Evolutionary conservation across 2,329 filamentous ascomycete species (phyloP).

Genomic region (Purpureocillium lavendulum): DNA sequence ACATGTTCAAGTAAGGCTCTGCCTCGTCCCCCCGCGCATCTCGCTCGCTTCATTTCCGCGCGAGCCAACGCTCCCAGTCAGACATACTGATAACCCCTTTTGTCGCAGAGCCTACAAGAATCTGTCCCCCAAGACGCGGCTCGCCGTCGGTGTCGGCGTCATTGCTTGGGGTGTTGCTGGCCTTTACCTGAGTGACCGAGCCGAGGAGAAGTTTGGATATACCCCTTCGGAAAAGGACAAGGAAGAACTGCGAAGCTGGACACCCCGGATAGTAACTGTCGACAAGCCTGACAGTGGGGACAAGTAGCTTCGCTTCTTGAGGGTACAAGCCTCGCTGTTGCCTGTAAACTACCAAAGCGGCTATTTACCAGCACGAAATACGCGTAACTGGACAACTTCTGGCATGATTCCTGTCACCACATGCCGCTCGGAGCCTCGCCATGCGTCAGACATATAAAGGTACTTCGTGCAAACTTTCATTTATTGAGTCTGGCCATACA

Average conservation of each 20-base stretch:
- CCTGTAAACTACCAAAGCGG: too few relatives aligned
- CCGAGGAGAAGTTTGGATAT: slow-evolving; percentile 66
- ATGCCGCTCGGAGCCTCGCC: too few relatives aligned
- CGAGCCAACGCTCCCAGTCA: too few relatives aligned
- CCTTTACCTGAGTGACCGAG: slow-evolving; percentile 63
- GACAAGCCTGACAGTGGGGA: slow-evolving; percentile 25
- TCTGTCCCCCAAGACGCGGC: slow-evolving; percentile 61
- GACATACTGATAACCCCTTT: too few relatives aligned
- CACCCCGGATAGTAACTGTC: slow-evolving; percentile 55
- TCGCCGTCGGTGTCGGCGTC: slow-evolving; percentile 64
- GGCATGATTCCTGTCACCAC: too few relatives aligned
- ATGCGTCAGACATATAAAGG: too few relatives aligned
- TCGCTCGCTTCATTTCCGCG: not conserved
- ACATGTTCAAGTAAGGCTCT: too few relatives aligned
- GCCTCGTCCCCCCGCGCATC: too few relatives aligned
- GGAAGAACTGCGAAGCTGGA: slow-evolving; percentile 50
- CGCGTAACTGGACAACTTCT: too few relatives aligned
- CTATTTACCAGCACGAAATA: too few relatives aligned
- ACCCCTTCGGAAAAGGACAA: slow-evolving; percentile 67
- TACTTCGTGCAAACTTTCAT: slow-evolving; percentile 25
- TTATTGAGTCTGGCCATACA: slow-evolving; percentile 26
- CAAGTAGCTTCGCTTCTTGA: slow-evolving; percentile 1
- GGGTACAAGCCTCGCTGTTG: too few relatives aligned
- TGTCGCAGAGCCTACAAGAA: slow-evolving; percentile 64
- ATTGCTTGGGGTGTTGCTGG: slow-evolving; percentile 70